Evolutionary conservation across 1,284 basidiomycete genomes (phyloP), one percentile per base, ranked within the genome.

Genomic region (Marasmius tenuissimus): DNA sequence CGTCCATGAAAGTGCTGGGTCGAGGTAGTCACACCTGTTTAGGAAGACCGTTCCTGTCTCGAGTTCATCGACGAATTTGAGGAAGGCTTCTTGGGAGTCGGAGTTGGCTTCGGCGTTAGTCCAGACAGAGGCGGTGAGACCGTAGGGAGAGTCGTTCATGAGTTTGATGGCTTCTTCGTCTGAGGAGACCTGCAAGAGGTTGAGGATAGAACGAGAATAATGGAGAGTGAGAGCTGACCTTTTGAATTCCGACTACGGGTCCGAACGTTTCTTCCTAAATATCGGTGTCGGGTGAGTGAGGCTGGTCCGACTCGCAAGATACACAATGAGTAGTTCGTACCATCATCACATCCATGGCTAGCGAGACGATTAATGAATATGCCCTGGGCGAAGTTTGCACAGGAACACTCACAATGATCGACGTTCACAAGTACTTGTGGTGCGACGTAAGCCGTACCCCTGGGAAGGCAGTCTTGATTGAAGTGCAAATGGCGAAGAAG

Each of bases 131-230:
- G 94, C 93, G 1, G 96, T 98, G 38, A 98, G 81, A 12, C 96
- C 96, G 72, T 96, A 98, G 1, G 85, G 86, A n/a, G 95, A 97
- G 75, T 98, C 95, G 75, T 98, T 98, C 93, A 98, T 98, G 37
- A 97, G 82, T 38, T 77, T 72, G 61, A 98, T 78, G 0, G 96
- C 96, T 73, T 97, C 94, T 56, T 89, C 88, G 70, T 96, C 94
- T 0, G 88, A 88, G 12, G 83, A 79, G 22, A 95, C 92, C 86
- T 90, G 39, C 5, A 40, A 4, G 11, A 34, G 20, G 49, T 42
- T 47, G 54, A 33, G 11, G 16, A 57, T 3, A 38, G 57, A 7
- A n/a, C 48, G 49, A 51, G 33, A 14, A 58, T 20, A 34, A 20
- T 22, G 2, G 39, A 37, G 55, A 20, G 6, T 61, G 38, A n/a